Evolutionary conservation across 805 yeast species (phyloP), one percentile per base, ranked within the genome.

Genomic region (Saccharomycopsis sp.): DNA sequence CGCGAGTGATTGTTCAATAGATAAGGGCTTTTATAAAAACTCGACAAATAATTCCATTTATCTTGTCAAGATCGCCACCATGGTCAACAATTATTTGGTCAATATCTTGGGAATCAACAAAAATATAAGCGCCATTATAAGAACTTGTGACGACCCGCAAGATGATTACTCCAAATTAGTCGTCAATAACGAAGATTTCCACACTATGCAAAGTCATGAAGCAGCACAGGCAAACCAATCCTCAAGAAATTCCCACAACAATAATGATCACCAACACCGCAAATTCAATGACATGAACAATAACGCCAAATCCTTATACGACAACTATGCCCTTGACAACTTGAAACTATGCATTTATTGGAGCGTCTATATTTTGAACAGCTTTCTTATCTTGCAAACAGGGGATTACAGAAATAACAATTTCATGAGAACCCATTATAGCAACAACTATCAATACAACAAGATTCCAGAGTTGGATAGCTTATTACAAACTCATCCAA

Each of bases 291-390:
- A n/a, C n/a, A n/a, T n/a, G n/a, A n/a, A n/a, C n/a, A n/a, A n/a
- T 30, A 35, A 21, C 13, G 23, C 29, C 23, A 21, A 25, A 7
- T 31, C 29, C 27, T 15, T 15, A 17, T 16, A 21, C 22, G 19
- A 32, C 26, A 10, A 18, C 6, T 37, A 6, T 17, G 25, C 54
- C 51, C 41, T 52, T 54, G 36, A 61, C 55, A 50, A 46, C 34
- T 41, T 45, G 38, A 54, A 71, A 47, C 51, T 67, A 29, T 67
- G 65, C 42, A 47, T 69, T 7, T 69, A 60, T 45, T 68, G 74
- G 74, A 60, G 64, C 42, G 62, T 57, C 44, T 57, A 58, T 30
- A 59, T 64, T n/a, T 50, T 67, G 20, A 52, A 33, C 26, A 47
- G 42, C 36, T 34, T 33, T 22, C 15, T 36, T 33, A 42, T 20